phyloP scores from a whole-genome alignment of 2,329 filamentous ascomycete species.

The Aphanocladium album region DNA sequence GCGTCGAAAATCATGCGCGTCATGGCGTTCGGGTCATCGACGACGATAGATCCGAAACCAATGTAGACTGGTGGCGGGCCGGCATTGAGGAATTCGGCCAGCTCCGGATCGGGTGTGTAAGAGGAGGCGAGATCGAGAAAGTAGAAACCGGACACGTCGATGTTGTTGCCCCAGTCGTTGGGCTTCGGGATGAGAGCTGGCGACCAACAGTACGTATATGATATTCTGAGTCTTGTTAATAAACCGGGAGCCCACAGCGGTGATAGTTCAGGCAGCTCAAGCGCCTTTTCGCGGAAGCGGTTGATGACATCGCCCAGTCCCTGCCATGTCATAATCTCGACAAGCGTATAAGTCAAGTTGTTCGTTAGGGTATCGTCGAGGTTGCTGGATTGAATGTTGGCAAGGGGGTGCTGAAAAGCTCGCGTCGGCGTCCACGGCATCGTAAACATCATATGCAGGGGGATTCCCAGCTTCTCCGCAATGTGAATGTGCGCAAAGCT shows the following conservation, averaged over 20 bases:
- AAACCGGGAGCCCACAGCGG: constrained; percentile 79
- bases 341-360: constrained; percentile 75
- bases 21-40: constrained; percentile 67
- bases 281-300: constrained; percentile 67
- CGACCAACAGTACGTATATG: constrained; percentile 91
- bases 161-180: constrained; percentile 66
- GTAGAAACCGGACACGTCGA: constrained; percentile 71
- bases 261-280: constrained; percentile 73
- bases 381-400: constrained; percentile 72
- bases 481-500: constrained; percentile 73
- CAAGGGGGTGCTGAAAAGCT: constrained; percentile 79
- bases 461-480: constrained; percentile 69
- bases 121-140: constrained; percentile 64
- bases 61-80: constrained; percentile 75
- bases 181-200: constrained; percentile 75
- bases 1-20: constrained; percentile 70
- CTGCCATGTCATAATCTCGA: constrained; percentile 93
- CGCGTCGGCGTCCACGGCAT: constrained; percentile 91
- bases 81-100: constrained; percentile 60
- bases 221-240: constrained; percentile 68
- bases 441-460: constrained; percentile 85
- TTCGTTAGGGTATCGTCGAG: constrained; percentile 74
- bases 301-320: constrained; percentile 90
- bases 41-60: constrained; percentile 78
- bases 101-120: constrained; percentile 60